A percentile compares a stretch with the other conserved stretches of the same genome.
phyloP scores from a whole-genome alignment of 768 basidiomycete genomes.

The Podaxis mareebaensis region DNA sequence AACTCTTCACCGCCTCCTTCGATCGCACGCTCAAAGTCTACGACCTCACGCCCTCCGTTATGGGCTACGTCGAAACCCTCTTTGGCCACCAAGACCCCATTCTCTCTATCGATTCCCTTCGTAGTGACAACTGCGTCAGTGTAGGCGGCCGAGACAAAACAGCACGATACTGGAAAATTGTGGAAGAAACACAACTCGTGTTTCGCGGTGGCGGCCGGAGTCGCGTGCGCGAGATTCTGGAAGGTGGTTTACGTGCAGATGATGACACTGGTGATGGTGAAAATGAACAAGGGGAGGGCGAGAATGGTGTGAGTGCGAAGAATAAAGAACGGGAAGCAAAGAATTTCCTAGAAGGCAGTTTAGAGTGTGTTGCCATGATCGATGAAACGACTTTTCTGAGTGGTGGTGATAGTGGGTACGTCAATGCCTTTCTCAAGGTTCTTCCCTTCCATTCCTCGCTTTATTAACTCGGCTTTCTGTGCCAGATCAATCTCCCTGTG shows the following conservation, averaged over 20 bases:
- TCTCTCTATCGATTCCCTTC: constrained; percentile 74
- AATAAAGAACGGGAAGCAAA: constrained; percentile 36
- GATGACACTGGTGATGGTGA: constrained; percentile 51
- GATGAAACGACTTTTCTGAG: constrained; percentile 92
- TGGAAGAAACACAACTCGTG: constrained; percentile 92
- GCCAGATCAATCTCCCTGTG: constrained; percentile 88
- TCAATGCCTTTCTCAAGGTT: constrained; percentile 18
- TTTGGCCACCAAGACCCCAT: constrained; percentile 97
- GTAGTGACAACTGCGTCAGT: constrained; percentile 82
- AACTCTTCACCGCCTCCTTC: constrained; percentile 75
- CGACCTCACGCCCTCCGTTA: constrained; percentile 65
- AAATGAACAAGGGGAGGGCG: constrained; percentile 20
- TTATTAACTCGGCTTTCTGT: neutral
- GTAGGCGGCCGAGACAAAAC: constrained; percentile 92
- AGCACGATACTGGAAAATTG: constrained; percentile 93
- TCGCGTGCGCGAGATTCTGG: constrained; percentile 75
- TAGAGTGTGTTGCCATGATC: constrained; percentile 92
- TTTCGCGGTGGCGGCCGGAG: constrained; percentile 94
- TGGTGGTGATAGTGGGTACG: constrained; percentile 95
- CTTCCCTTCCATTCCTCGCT: neutral
- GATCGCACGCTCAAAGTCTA: constrained; percentile 92
- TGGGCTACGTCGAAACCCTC: constrained; percentile 94
- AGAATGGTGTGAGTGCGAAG: constrained; percentile 27
- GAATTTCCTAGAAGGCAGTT: constrained; percentile 83
- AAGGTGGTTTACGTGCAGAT: constrained; percentile 70